phyloP scores from a whole-genome alignment of 2,329 filamentous ascomycete species.

The Zasmidium angulare region DNA sequence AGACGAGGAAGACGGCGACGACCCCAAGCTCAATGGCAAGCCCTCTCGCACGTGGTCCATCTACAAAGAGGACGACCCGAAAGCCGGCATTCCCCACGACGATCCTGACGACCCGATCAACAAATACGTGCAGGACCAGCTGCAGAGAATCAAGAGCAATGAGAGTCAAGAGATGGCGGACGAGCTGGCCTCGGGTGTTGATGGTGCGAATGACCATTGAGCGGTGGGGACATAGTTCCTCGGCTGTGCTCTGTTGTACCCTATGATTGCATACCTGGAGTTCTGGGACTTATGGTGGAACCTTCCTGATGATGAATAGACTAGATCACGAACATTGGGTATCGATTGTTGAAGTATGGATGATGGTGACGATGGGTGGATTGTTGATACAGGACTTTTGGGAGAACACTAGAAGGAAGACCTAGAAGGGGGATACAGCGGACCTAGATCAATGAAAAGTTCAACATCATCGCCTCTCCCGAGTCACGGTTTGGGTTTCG shows the following conservation, averaged over 20 bases:
- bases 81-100: constrained; percentile 28
- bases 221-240: not conserved
- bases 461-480: too few relatives aligned
- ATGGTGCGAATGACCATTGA: constrained; percentile 26
- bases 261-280: constrained; percentile 1
- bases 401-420: too few relatives aligned
- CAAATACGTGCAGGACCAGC: constrained; percentile 77
- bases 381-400: not conserved
- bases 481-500: too few relatives aligned
- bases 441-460: too few relatives aligned
- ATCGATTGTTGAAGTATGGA: too few relatives aligned
- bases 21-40: constrained; percentile 23
- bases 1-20: constrained; percentile 38
- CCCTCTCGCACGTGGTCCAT: constrained; percentile 47
- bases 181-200: constrained; percentile 60
- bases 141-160: constrained; percentile 68
- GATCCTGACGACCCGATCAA: constrained; percentile 64
- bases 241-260: constrained; percentile 5
- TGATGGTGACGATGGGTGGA: not conserved
- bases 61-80: constrained; percentile 50
- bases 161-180: constrained; percentile 56
- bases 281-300: not conserved
- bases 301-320: not conserved
- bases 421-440: too few relatives aligned
- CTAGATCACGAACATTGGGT: too few relatives aligned